A percentile compares a stretch with the other conserved stretches of the same genome.
Conservation (phyloP, 2,329 filamentous ascomycete genomes). For the Byssoonygena ceratinophila region DNA sequence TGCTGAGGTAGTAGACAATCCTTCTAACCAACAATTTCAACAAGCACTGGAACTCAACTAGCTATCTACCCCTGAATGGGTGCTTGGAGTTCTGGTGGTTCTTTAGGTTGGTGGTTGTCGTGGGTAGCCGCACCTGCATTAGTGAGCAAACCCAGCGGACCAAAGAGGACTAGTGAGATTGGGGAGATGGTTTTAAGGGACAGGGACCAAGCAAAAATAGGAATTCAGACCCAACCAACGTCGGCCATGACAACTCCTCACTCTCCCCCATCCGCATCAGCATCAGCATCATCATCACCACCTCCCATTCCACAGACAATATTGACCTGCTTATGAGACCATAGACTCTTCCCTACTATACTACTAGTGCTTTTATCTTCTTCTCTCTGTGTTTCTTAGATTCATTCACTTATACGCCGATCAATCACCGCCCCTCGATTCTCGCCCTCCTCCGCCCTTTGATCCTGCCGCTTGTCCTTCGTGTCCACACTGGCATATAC, state of each 20-base stretch:
- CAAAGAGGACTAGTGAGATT: conserved; percentile 1
- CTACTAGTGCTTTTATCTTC: background rate
- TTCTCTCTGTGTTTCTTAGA: background rate
- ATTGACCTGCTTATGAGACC: background rate
- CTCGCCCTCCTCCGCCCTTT: background rate
- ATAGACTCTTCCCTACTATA: background rate
- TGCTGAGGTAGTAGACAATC: no score
- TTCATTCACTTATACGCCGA: no score
- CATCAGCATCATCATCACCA: background rate
- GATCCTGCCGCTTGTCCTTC: background rate
- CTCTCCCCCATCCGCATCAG: background rate
- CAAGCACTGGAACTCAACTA: no score
- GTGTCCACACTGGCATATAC: background rate
- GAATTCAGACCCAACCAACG: background rate
- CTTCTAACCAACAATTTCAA: no score
- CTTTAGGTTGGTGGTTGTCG: background rate
- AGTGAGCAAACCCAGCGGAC: background rate
- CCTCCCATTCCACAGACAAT: background rate
- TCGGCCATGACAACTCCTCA: background rate
- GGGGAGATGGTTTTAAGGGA: background rate
- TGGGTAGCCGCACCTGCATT: conserved; percentile 11
- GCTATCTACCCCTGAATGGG: no score
- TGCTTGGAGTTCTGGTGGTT: no score
- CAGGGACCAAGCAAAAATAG: conserved; percentile 4
- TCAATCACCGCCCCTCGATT: no score